Conservation (phyloP, 352 stramenopile genomes). For the Phytophthora europaea region DNA sequence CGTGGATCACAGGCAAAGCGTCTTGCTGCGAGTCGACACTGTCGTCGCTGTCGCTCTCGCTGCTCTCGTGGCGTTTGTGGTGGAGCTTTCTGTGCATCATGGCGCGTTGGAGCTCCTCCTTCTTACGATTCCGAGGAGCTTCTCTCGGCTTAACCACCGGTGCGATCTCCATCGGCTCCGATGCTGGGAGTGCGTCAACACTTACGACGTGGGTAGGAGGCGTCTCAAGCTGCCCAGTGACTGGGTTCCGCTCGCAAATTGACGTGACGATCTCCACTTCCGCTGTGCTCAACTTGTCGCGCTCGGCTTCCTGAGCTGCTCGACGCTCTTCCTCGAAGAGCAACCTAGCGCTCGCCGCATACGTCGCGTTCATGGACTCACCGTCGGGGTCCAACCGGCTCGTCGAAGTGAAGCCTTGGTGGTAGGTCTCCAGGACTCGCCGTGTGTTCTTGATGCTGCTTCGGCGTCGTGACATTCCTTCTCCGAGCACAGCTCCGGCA, state of each 20-base stretch:
- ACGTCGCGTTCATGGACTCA: slow-evolving; percentile 57
- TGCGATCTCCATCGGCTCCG: background rate
- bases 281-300: slow-evolving; percentile 6
- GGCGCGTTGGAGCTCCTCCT: slow-evolving; percentile 40
- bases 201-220: slow-evolving; percentile 53
- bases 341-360: slow-evolving; percentile 52
- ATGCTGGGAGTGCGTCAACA: slow-evolving; percentile 5
- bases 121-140: slow-evolving; percentile 40
- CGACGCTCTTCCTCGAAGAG: slow-evolving; percentile 64
- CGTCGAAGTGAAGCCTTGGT: slow-evolving; percentile 36
- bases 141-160: background rate
- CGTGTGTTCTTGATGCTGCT: slow-evolving; percentile 57
- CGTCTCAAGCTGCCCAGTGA: slow-evolving; percentile 48
- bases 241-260: slow-evolving; percentile 49
- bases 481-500: slow-evolving; percentile 2
- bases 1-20: slow-evolving; percentile 36
- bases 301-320: slow-evolving; percentile 22
- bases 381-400: slow-evolving; percentile 46
- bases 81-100: slow-evolving; percentile 30
- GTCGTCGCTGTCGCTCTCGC: slow-evolving; percentile 18
- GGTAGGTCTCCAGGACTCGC: slow-evolving; percentile 56
- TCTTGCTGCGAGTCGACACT: background rate
- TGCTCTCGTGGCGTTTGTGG: background rate
- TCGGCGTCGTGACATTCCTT: slow-evolving; percentile 31
- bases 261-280: slow-evolving; percentile 15